Percentiles rank a stretch among this genome's conserved stretches.
Conservation (phyloP, 1,139 yeast genomes). For the Blastobotrys aristatus region DNA sequence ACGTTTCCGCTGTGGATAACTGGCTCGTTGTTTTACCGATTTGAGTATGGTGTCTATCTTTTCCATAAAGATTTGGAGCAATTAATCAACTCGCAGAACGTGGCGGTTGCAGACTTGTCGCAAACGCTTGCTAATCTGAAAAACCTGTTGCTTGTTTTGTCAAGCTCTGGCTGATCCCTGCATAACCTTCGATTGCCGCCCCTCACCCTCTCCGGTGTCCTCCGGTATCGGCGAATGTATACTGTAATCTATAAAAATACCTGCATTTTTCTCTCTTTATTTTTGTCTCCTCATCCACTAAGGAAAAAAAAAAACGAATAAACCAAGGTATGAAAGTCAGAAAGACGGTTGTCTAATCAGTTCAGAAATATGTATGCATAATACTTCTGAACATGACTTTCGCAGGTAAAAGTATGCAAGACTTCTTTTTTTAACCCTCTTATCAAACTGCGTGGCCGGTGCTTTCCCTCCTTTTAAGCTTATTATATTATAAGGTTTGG, state of each 20-base stretch:
- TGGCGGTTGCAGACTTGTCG: slow-evolving; percentile 35
- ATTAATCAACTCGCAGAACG: slow-evolving; percentile 37
- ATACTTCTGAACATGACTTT: slow-evolving; percentile 5
- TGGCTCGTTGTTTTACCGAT: slow-evolving; percentile 44
- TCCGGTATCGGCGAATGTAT: too few species aligned
- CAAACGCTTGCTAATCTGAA: slow-evolving; percentile 40
- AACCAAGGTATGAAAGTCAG: background rate
- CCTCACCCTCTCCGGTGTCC: too few species aligned
- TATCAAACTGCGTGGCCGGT: slow-evolving; percentile 26
- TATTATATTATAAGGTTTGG: too few species aligned
- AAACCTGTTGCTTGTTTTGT: slow-evolving; percentile 34
- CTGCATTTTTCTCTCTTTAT: background rate
- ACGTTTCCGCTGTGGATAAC: slow-evolving; percentile 47
- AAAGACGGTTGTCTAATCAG: background rate
- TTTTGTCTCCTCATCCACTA: background rate
- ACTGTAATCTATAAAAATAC: slow-evolving; percentile 3
- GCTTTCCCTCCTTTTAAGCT: slow-evolving; percentile 20
- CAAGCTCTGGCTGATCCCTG: too few species aligned
- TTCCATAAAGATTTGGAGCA: slow-evolving; percentile 49
- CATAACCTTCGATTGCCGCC: too few species aligned
- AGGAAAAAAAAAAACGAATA: background rate
- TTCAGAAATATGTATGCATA: slow-evolving; percentile 3
- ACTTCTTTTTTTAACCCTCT: background rate
- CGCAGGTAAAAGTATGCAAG: slow-evolving; percentile 10
- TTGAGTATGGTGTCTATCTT: slow-evolving; percentile 49